Base-by-base conservation (phyloP, 768 basidiomycete genomes). In the Serendipita sp. region DNA sequence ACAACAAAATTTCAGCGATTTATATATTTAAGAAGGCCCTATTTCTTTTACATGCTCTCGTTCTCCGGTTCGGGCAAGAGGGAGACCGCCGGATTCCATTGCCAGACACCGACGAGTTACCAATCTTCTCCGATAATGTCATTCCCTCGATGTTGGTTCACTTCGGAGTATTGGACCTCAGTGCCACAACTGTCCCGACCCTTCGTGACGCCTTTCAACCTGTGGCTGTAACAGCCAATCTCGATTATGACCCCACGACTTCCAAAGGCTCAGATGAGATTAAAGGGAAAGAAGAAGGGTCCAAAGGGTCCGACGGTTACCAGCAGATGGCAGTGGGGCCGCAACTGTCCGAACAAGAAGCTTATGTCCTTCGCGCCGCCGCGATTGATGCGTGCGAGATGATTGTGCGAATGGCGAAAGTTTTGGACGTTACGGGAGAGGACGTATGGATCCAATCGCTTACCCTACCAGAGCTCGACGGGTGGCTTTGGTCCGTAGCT, bases 11-110 rank as follows among this genome's bases (percentile, higher is more conserved):
- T 34, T 11, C 68, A 91, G 89, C 82, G n/a, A 78, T 91, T 28
- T 93, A 90, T 74, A 83, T 89, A 71, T 90, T 91, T 80, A 92
- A 91, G 74, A 95, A 93, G 71, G 90, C 88, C 1, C 76, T 95
- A 36, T 90, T 91, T 73, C 80, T 93, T 63, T 76, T 91, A 63
- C 83, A 89, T 67, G 84, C 83, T 30, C 74, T 93, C 62, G 75
- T 73, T 30, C 72, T 85, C 48, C 84, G 88, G 51, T 92, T 92
- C 75, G 80, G 81, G 58, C 74, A 80, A 4, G 71, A 76, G 48
- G 74, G 79, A 10, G 76, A 80, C 2, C 72, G 79, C 18, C 78
- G 82, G 11, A 84, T 89, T 69, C 83, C 83, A 32, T 73, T 88
- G 15, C 87, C 85, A 48, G 76, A 78, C 60, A 86, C 84, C 2